Evolutionary conservation across 2,329 filamentous ascomycete species (phyloP).

Genomic region (Emergomyces orientalis): DNA sequence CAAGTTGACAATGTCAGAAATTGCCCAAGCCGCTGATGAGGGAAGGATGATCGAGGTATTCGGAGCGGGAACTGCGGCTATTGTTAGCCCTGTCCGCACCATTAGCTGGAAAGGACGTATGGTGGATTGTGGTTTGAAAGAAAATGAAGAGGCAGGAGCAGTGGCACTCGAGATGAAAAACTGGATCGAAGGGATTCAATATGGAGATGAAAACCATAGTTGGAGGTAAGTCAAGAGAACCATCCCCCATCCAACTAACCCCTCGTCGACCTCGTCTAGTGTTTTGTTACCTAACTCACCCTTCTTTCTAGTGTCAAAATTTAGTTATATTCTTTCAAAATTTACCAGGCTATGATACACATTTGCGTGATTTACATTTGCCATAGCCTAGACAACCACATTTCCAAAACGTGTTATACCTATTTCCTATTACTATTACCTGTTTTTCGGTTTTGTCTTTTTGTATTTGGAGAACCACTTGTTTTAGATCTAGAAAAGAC

Average conservation of each 20-base stretch:
- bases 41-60: constrained; percentile 88
- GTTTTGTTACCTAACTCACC: constrained; percentile 9
- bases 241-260: neutral
- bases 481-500: neutral
- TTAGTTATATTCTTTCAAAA: neutral
- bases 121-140: constrained; percentile 73
- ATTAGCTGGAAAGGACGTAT: constrained; percentile 80
- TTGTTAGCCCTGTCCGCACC: constrained; percentile 79
- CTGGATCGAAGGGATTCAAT: constrained; percentile 94
- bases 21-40: constrained; percentile 71
- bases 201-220: constrained; percentile 81
- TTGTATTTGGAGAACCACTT: neutral
- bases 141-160: constrained; percentile 77
- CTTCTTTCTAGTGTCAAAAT: constrained; percentile 2
- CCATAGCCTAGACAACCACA: neutral
- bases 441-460: neutral
- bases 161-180: constrained; percentile 80
- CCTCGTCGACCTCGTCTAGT: neutral
- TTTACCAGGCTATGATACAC: neutral
- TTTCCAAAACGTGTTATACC: neutral
- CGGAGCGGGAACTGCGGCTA: constrained; percentile 84
- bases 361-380: neutral
- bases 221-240: constrained; percentile 61
- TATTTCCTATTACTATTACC: neutral
- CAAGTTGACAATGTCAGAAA: constrained; percentile 83